Conservation (phyloP, 2,329 filamentous ascomycete species). For the Alternaria ventricosa region DNA sequence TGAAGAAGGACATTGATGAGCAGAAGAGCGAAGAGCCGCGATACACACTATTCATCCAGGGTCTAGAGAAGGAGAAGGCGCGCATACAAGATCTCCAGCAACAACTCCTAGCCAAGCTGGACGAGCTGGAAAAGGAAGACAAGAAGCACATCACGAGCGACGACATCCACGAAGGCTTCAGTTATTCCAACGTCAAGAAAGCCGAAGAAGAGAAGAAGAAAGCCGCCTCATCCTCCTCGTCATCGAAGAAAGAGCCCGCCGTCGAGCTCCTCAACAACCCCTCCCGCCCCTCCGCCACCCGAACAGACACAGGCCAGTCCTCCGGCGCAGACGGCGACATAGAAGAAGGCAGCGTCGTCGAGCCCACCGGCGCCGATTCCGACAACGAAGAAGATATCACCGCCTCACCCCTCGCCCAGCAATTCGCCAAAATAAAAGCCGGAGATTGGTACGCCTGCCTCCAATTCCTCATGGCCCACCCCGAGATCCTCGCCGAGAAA, state of each 20-base stretch:
- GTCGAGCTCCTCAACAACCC: constrained; percentile 79
- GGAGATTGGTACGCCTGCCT: constrained; percentile 76
- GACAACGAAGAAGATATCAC: constrained; percentile 72
- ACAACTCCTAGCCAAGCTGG: constrained; percentile 75
- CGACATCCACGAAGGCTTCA: constrained; percentile 84
- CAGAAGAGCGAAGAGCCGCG: constrained; percentile 68
- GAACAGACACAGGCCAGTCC: constrained; percentile 55
- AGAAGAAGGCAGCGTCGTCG: constrained; percentile 59
- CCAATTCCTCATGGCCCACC: constrained; percentile 79
- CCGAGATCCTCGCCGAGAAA: constrained; percentile 77
- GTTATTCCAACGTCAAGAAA: constrained; percentile 76
- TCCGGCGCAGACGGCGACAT: constrained; percentile 68
- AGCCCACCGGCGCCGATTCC: constrained; percentile 2
- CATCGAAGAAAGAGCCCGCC: constrained; percentile 30
- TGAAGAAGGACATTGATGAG: constrained; percentile 84
- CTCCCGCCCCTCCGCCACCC: constrained; percentile 45
- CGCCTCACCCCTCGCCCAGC: constrained; percentile 76
- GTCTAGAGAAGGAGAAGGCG: constrained; percentile 75
- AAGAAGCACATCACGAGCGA: constrained; percentile 93
- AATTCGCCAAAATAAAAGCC: constrained; percentile 79
- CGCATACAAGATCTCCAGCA: constrained; percentile 82
- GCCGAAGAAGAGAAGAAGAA: constrained; percentile 23
- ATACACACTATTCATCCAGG: constrained; percentile 77
- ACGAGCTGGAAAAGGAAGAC: constrained; percentile 83
- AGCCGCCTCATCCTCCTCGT: constrained; percentile 34